A percentile compares a stretch with the other conserved stretches of the same genome.
Evolutionary conservation across 2,329 filamentous ascomycete species (phyloP).

Genomic region (Nakataea oryzae): DNA sequence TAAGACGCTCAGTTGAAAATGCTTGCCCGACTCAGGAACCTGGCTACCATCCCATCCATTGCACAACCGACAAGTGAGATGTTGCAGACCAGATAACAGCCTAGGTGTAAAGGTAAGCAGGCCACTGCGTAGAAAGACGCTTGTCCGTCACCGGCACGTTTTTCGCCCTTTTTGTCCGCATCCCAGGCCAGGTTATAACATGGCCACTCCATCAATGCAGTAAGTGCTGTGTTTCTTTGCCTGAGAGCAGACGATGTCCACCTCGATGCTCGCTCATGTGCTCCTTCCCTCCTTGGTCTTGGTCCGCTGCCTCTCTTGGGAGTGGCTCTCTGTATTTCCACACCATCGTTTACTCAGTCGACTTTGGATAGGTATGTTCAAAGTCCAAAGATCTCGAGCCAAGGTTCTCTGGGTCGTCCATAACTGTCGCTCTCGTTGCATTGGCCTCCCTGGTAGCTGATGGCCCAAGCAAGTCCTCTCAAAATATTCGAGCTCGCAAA

Average conservation of each 20-base stretch:
- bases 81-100: too few species aligned
- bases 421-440: neutral
- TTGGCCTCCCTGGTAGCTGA: neutral
- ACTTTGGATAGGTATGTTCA: neutral
- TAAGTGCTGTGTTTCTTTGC: neutral
- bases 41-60: too few species aligned
- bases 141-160: neutral
- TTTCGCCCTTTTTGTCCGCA: too few species aligned
- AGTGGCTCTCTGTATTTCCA: too few species aligned
- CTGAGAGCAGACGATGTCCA: neutral
- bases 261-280: neutral
- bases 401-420: neutral
- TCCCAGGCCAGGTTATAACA: neutral
- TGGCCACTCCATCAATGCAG: neutral
- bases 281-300: neutral
- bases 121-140: too few species aligned
- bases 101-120: too few species aligned
- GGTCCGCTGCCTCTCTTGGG: neutral
- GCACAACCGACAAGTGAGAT: neutral
- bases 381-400: neutral
- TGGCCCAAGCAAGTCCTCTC: conserved; percentile 29
- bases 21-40: neutral
- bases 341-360: neutral
- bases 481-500: conserved; percentile 47
- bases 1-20: neutral